Conservation (phyloP, 805 yeast species). For the Kuraishia cidri region DNA sequence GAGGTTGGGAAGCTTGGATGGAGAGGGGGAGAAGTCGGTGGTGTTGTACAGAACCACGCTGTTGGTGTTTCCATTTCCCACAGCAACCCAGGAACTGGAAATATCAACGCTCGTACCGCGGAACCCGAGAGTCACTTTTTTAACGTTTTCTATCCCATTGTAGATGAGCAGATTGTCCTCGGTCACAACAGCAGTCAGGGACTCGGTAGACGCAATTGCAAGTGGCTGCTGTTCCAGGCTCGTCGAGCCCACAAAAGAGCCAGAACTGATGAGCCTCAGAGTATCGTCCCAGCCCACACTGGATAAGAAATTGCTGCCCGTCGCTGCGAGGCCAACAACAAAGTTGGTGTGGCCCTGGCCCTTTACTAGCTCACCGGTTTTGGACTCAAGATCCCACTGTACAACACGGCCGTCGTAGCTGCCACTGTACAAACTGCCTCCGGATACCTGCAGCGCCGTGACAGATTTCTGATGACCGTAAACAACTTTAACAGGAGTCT, state of each 20-base stretch:
- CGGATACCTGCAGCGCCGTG: slow-evolving; percentile 41
- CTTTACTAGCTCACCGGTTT: slow-evolving; percentile 24
- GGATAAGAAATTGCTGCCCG: slow-evolving; percentile 27
- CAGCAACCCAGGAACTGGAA: slow-evolving; percentile 26
- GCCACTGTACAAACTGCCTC: slow-evolving; percentile 39
- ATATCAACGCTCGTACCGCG: slow-evolving; percentile 38
- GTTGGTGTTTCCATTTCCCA: slow-evolving; percentile 35
- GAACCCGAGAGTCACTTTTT: slow-evolving; percentile 19
- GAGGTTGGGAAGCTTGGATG: slow-evolving; percentile 26
- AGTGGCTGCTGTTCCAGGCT: slow-evolving; percentile 42
- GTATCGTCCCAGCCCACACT: slow-evolving; percentile 92
- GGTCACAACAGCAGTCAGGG: slow-evolving; percentile 31
- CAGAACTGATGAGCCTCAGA: slow-evolving; percentile 29
- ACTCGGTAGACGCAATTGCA: slow-evolving; percentile 27
- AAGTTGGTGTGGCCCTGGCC: slow-evolving; percentile 55
- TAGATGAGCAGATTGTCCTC: slow-evolving; percentile 29
- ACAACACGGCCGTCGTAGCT: slow-evolving; percentile 74
- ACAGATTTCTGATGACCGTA: slow-evolving; percentile 80
- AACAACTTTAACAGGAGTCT: slow-evolving; percentile 29
- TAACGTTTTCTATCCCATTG: slow-evolving; percentile 13
- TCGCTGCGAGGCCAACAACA: slow-evolving; percentile 40
- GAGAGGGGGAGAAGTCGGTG: slow-evolving; percentile 14
- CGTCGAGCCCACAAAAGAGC: slow-evolving; percentile 18
- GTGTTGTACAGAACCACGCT: slow-evolving; percentile 28
- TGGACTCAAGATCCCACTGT: slow-evolving; percentile 40